Evolutionary conservation across 768 basidiomycete genomes (phyloP).

Genomic region (Holtermanniella nyarrowii): DNA sequence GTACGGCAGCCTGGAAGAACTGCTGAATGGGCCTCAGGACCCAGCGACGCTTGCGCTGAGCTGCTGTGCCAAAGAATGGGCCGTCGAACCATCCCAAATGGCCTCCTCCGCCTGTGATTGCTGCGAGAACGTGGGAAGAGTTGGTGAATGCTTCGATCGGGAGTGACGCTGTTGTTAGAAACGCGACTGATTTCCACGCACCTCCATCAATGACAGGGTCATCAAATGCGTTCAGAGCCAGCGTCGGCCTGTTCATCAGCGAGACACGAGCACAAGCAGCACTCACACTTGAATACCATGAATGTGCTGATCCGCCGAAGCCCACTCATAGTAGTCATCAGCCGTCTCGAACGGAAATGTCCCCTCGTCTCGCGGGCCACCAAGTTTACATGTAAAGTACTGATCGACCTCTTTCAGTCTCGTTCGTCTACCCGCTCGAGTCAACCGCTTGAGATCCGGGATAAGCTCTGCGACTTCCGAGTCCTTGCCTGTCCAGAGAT

Average conservation of each 20-base stretch:
- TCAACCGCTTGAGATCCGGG: conserved; percentile 8
- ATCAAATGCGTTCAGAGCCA: conserved; percentile 41
- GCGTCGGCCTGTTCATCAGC: conserved; percentile 22
- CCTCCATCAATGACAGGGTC: conserved; percentile 39
- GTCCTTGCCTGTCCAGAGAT: conserved; percentile 11
- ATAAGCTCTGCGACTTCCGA: conserved; percentile 6
- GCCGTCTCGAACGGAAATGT: conserved; percentile 37
- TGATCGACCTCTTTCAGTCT: conserved; percentile 33
- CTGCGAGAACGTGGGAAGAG: conserved; percentile 33
- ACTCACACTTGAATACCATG: conserved; percentile 29
- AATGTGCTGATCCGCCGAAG: conserved; percentile 29
- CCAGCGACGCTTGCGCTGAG: conserved; percentile 27
- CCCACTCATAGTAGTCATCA: conserved; percentile 39
- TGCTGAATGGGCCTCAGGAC: conserved; percentile 29
- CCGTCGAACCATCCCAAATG: conserved; percentile 42
- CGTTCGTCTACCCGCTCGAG: conserved; percentile 8
- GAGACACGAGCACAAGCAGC: background rate
- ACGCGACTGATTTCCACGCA: conserved; percentile 8
- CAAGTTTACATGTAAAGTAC: conserved; percentile 25
- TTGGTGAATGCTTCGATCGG: conserved; percentile 26
- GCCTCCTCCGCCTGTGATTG: conserved; percentile 37
- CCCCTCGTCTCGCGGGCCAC: conserved; percentile 28
- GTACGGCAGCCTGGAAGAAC: conserved; percentile 20
- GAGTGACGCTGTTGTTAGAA: conserved; percentile 13
- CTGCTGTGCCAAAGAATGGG: conserved; percentile 12